These are phyloP conservation scores for Xylaria sp. DNA, from an alignment of 2,329 filamentous ascomycete genomes.

Conservation along the genomic window DNA sequence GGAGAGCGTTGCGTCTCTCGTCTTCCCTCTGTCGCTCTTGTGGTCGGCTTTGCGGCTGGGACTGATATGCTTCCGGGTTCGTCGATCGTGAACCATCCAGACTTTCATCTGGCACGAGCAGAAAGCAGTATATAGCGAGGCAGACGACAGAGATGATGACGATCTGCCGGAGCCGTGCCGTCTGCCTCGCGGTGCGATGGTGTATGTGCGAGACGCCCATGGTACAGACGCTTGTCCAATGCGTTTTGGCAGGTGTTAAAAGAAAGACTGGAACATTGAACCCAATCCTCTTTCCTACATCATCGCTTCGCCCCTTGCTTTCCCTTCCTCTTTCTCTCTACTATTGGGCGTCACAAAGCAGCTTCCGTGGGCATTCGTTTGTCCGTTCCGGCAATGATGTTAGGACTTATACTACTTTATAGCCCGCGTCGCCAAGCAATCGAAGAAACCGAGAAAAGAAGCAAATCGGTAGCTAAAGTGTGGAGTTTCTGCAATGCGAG, in stretches of 20 bases:
- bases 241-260: background rate
- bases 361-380: constrained; percentile 6
- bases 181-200: constrained; percentile 32
- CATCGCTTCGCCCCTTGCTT: background rate
- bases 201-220: constrained; percentile 32
- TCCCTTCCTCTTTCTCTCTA: background rate
- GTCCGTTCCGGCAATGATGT: constrained; percentile 5
- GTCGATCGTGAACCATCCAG: constrained; percentile 37
- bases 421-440: constrained; percentile 25
- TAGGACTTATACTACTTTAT: constrained; percentile 15
- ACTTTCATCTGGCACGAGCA: constrained; percentile 42
- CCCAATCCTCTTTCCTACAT: constrained; percentile 18
- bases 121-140: constrained; percentile 47
- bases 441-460: constrained; percentile 18
- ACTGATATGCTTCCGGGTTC: constrained; percentile 25
- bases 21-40: constrained; percentile 2
- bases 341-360: constrained; percentile 13
- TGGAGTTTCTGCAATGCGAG: constrained; percentile 18
- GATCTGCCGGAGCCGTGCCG: constrained; percentile 46
- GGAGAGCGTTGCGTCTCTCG: constrained; percentile 8
- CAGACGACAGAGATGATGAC: constrained; percentile 45
- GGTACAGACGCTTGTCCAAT: background rate
- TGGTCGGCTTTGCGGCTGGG: constrained; percentile 8
- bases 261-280: background rate
- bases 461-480: background rate